Conservation (phyloP, 78 protist species). For the Cyanophora paradoxa region DNA sequence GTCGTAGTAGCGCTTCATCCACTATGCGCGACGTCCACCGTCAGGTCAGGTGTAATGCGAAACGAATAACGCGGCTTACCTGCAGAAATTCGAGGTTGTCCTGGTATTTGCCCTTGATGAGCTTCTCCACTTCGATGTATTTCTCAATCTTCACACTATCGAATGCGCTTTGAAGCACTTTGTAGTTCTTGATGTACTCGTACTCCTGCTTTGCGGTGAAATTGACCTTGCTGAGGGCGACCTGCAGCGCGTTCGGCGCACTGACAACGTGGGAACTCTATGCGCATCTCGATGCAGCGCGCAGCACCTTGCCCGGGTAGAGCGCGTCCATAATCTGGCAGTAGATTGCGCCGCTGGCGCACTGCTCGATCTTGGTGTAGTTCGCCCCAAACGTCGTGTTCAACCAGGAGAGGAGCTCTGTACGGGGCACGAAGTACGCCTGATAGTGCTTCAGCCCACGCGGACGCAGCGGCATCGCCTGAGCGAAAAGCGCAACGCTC, state of each 20-base stretch:
- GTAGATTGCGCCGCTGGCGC: neutral
- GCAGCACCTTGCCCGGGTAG: conserved; percentile 31
- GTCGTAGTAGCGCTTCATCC: conserved; percentile 38
- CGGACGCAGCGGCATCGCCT: no score
- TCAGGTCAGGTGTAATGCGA: no score
- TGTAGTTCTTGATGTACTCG: conserved; percentile 37
- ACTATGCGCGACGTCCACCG: no score
- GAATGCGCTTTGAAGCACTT: conserved; percentile 37
- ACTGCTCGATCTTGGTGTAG: conserved; percentile 23
- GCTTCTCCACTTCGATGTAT: conserved; percentile 14
- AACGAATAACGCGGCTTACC: no score
- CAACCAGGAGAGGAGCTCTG: conserved; percentile 21
- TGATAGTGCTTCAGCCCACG: no score
- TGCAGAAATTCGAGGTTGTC: conserved; percentile 48
- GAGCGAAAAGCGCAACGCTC: no score
- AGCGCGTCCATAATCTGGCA: conserved; percentile 18
- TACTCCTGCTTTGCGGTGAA: conserved; percentile 38
- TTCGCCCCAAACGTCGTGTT: neutral
- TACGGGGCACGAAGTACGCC: conserved; percentile 1
- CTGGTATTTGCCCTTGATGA: conserved; percentile 47
- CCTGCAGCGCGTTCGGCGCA: no score
- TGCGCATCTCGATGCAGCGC: no score
- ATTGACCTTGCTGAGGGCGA: conserved; percentile 16
- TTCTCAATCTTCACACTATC: conserved; percentile 22
- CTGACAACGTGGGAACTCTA: no score